phyloP scores from a whole-genome alignment of 495 filamentous ascomycete genomes.

The Podospora pseudocomata region DNA sequence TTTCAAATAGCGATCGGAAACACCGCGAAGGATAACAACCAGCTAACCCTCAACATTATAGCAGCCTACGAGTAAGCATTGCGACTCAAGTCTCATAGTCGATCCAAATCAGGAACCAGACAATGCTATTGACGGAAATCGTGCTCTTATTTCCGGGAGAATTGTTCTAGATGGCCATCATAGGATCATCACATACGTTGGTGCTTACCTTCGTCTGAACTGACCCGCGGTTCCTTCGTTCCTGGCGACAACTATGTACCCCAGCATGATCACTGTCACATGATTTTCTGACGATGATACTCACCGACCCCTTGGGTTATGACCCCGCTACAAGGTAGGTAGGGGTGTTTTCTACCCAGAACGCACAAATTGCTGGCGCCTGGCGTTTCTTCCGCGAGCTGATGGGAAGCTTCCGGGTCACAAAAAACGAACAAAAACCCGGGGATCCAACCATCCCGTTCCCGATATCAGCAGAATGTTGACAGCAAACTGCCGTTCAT shows the following conservation, averaged over 20 bases:
- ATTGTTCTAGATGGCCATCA: slow-evolving; percentile 13
- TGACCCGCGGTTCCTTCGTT: neutral
- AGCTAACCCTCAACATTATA: neutral
- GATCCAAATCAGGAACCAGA: neutral
- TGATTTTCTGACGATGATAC: slow-evolving; percentile 16
- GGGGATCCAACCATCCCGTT: slow-evolving; percentile 19
- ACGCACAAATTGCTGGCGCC: neutral
- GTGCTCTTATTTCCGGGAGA: slow-evolving; percentile 2
- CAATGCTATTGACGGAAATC: neutral
- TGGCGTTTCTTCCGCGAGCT: neutral
- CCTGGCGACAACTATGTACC: neutral
- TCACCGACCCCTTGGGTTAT: slow-evolving; percentile 10
- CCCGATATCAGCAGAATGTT: neutral
- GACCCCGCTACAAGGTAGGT: neutral
- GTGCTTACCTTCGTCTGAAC: slow-evolving; percentile 11
- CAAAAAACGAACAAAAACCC: slow-evolving; percentile 7
- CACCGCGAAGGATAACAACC: slow-evolving; percentile 1
- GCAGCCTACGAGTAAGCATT: neutral
- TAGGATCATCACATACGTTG: neutral
- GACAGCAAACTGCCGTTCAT: slow-evolving; percentile 8
- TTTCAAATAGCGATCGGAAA: slow-evolving; percentile 31
- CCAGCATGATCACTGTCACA: slow-evolving; percentile 14
- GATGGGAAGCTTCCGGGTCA: neutral
- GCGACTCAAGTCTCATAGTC: neutral
- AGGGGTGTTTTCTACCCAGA: neutral